Conservation (phyloP, 176 grass and related monocot genomes). For the Carex kokanica region DNA sequence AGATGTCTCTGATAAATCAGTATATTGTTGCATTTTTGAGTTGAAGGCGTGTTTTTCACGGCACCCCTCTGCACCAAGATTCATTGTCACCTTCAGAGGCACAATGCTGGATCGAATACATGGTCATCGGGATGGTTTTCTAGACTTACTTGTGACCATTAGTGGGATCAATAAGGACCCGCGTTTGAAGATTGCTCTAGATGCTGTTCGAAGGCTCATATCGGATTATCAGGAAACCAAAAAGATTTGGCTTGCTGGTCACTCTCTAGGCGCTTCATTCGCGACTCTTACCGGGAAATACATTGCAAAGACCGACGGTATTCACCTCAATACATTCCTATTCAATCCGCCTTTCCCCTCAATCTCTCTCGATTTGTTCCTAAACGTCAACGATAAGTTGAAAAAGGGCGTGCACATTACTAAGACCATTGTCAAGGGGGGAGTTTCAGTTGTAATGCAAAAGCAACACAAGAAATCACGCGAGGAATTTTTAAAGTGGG, state of each 20-base stretch:
- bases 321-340: background rate
- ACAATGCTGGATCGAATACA: background rate
- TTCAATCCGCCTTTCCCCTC: slow-evolving; percentile 18
- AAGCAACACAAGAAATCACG: background rate
- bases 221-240: background rate
- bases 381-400: background rate
- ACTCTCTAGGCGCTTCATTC: slow-evolving; percentile 19
- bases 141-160: background rate
- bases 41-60: background rate
- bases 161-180: slow-evolving; percentile 3
- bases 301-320: background rate
- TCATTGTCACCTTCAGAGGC: slow-evolving; percentile 14
- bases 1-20: background rate
- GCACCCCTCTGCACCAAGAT: background rate
- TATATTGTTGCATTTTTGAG: background rate
- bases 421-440: background rate
- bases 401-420: background rate
- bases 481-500: background rate
- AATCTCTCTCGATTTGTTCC: slow-evolving; percentile 10
- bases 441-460: background rate
- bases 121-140: background rate
- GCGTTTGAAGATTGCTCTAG: background rate
- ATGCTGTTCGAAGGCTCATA: background rate
- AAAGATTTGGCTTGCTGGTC: slow-evolving; percentile 10
- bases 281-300: background rate